Conservation (phyloP, 805 yeast genomes). For the Candida quercuum region DNA sequence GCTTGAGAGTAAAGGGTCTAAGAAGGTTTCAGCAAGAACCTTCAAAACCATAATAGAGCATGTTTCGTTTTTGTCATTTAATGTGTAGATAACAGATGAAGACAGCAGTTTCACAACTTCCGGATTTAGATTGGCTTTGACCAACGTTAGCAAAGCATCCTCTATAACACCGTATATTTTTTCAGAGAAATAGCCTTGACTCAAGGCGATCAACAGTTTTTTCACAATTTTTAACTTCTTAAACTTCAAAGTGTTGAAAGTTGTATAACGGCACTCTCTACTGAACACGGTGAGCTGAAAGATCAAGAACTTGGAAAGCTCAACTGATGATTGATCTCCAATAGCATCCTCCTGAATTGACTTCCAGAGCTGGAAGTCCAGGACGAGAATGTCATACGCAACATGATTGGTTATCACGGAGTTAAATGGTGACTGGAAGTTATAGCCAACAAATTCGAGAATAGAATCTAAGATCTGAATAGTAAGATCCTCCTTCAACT, state of each 20-base stretch:
- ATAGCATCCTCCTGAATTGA: slow-evolving; percentile 14
- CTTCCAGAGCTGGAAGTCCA: slow-evolving; percentile 61
- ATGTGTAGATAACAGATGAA: slow-evolving; percentile 45
- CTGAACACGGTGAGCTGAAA: slow-evolving; percentile 55
- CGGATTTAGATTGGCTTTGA: slow-evolving; percentile 44
- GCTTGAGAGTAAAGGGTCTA: slow-evolving; percentile 35
- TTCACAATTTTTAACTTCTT: slow-evolving; percentile 44
- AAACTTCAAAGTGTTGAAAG: slow-evolving; percentile 48
- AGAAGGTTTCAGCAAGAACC: slow-evolving; percentile 24
- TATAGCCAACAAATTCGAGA: slow-evolving; percentile 51
- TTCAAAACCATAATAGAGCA: slow-evolving; percentile 26
- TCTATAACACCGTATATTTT: slow-evolving; percentile 32
- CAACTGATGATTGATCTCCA: slow-evolving; percentile 24
- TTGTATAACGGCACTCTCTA: slow-evolving; percentile 43
- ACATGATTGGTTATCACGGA: slow-evolving; percentile 51
- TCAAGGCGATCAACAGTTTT: slow-evolving; percentile 23
- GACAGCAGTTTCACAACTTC: slow-evolving; percentile 51
- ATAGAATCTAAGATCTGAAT: slow-evolving; percentile 44
- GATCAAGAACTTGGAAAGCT: slow-evolving; percentile 46
- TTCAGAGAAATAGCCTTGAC: slow-evolving; percentile 27
- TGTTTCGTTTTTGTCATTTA: slow-evolving; percentile 27
- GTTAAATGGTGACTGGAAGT: slow-evolving; percentile 42
- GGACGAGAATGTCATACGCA: slow-evolving; percentile 53
- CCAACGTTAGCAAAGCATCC: slow-evolving; percentile 33
- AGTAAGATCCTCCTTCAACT: slow-evolving; percentile 23